A percentile compares a stretch with the other conserved stretches of the same genome.
phyloP scores from a whole-genome alignment of 2,329 filamentous ascomycete genomes.

The Fusarium abutilonis region DNA sequence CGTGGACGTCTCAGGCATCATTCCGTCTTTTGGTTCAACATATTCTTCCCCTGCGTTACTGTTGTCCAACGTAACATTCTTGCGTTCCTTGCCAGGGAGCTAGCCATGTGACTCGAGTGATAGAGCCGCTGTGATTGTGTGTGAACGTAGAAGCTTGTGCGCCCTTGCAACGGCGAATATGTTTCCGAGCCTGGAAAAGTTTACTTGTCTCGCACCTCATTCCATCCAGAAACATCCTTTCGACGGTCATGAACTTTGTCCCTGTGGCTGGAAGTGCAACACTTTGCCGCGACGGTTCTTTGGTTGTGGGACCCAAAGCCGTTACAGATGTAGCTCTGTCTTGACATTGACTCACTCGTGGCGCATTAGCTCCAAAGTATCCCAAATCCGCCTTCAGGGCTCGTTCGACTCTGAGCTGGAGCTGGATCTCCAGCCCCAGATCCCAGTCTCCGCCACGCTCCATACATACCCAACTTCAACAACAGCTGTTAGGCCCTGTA shows the following conservation, averaged over 20 bases:
- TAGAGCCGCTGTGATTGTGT: slow-evolving; percentile 17
- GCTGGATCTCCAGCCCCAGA: slow-evolving; percentile 16
- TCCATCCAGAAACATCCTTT: slow-evolving; percentile 28
- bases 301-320: slow-evolving; percentile 32
- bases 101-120: slow-evolving; percentile 34
- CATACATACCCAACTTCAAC: slow-evolving; percentile 5
- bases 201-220: slow-evolving; percentile 28
- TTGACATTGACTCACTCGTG: slow-evolving; percentile 38
- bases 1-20: slow-evolving; percentile 17
- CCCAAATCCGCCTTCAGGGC: slow-evolving; percentile 1
- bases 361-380: slow-evolving; percentile 17
- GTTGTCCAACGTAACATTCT: slow-evolving; percentile 25
- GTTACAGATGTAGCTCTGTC: slow-evolving; percentile 31
- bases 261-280: slow-evolving; percentile 21
- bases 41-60: slow-evolving; percentile 29
- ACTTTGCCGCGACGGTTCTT: slow-evolving; percentile 26
- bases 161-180: slow-evolving; percentile 14
- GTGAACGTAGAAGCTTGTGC: slow-evolving; percentile 16
- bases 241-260: slow-evolving; percentile 24
- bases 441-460: slow-evolving; percentile 24
- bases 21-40: slow-evolving; percentile 25
- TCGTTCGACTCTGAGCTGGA: slow-evolving; percentile 9
- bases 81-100: slow-evolving; percentile 24
- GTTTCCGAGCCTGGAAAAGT: slow-evolving; percentile 28
- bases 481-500: slow-evolving; percentile 3